Conservation (phyloP, 768 basidiomycete species). For the Neoboletus brunneissimus region DNA sequence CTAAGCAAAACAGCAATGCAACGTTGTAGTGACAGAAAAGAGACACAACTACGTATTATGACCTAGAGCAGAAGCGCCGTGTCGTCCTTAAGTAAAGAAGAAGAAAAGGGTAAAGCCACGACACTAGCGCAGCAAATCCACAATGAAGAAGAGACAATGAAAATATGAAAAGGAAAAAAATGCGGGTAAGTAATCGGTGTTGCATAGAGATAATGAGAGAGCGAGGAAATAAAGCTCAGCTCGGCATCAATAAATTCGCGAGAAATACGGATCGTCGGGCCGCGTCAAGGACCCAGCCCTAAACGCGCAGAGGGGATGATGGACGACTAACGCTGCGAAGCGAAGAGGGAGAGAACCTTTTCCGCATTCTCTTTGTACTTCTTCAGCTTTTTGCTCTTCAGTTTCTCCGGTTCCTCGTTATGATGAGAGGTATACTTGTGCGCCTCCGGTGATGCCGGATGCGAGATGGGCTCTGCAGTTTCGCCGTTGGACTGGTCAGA, state of each 20-base stretch:
- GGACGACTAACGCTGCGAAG: constrained; percentile 56
- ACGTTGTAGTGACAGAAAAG: constrained; percentile 24
- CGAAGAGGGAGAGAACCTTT: constrained; percentile 81
- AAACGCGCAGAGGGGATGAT: constrained; percentile 1
- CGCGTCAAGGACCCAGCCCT: constrained; percentile 27
- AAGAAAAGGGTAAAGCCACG: constrained; percentile 8
- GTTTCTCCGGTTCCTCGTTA: constrained; percentile 51
- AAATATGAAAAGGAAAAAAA: constrained; percentile 9
- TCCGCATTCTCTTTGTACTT: constrained; percentile 87
- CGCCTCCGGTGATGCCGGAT: constrained; percentile 31
- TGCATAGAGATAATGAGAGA: constrained; percentile 32
- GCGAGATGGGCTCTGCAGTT: constrained; percentile 26
- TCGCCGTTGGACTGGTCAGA: constrained; percentile 70
- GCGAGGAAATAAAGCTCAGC: constrained; percentile 18
- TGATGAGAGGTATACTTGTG: constrained; percentile 29
- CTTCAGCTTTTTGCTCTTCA: constrained; percentile 73
- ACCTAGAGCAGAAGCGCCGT: constrained; percentile 24
- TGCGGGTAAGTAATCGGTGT: constrained; percentile 23
- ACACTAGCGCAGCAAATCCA: constrained; percentile 26
- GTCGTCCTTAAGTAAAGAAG: constrained; percentile 26
- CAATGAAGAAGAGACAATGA: constrained; percentile 7
- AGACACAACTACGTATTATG: constrained; percentile 27
- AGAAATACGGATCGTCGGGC: constrained; percentile 14
- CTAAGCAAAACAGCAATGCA: constrained; percentile 33
- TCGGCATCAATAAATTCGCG: constrained; percentile 15